phyloP scores from a whole-genome alignment of 2,329 filamentous ascomycete genomes.

The Penicillium sp. region DNA sequence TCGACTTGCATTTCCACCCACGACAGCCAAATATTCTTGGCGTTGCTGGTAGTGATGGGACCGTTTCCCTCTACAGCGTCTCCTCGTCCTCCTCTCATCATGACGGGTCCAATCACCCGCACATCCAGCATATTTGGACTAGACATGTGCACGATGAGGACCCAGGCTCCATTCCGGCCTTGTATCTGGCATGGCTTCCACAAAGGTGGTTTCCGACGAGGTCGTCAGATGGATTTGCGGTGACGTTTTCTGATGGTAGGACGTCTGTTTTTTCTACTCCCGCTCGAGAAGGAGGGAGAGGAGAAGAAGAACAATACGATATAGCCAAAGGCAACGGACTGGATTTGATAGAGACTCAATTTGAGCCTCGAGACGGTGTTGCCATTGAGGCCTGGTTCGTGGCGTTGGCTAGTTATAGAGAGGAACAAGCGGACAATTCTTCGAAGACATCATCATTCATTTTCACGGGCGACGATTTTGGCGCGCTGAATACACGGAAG shows the following conservation, averaged over 20 bases:
- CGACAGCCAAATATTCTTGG: conserved; percentile 57
- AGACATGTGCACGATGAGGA: conserved; percentile 50
- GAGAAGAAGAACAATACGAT: conserved; percentile 3
- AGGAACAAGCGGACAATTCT: neutral
- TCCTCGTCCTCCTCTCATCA: conserved; percentile 15
- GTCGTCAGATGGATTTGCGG: conserved; percentile 52
- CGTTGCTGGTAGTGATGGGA: conserved; percentile 70
- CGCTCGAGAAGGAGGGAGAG: neutral
- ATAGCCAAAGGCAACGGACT: neutral
- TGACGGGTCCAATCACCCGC: neutral
- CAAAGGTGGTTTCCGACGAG: conserved; percentile 21
- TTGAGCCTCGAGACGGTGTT: conserved; percentile 22
- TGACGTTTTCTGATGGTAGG: conserved; percentile 67
- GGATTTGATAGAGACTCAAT: conserved; percentile 22
- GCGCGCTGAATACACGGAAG: conserved; percentile 29
- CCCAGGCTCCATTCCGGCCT: conserved; percentile 54
- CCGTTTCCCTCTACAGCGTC: conserved; percentile 35
- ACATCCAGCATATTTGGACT: conserved; percentile 36
- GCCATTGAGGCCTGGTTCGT: conserved; percentile 41
- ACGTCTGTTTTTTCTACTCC: conserved; percentile 55
- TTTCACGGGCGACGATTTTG: conserved; percentile 40
- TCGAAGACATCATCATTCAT: conserved; percentile 21
- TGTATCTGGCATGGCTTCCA: conserved; percentile 70
- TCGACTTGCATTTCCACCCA: conserved; percentile 80
- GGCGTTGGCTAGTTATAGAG: conserved; percentile 24